Evolutionary conservation across 2,329 filamentous ascomycete species (phyloP).

Genomic region (Sporothrix inflata): DNA sequence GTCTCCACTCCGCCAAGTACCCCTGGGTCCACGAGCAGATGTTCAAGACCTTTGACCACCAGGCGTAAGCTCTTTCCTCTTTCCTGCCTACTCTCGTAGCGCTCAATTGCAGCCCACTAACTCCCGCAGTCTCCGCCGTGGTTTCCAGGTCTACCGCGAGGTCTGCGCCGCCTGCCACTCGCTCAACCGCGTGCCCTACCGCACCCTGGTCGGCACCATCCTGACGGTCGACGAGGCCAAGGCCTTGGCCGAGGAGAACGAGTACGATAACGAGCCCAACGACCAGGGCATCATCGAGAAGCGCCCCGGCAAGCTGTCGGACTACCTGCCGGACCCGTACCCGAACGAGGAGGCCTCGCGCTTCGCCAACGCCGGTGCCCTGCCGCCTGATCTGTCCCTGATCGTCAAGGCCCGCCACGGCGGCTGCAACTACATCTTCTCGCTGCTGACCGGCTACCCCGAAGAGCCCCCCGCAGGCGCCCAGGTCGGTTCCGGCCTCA

Average conservation of each 20-base stretch:
- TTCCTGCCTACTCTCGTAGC: no score
- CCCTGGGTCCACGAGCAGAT: constrained; percentile 94
- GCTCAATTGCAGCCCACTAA: no score
- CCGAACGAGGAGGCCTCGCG: constrained; percentile 99
- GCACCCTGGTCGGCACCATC: constrained; percentile 83
- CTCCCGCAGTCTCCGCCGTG: constrained; percentile 81
- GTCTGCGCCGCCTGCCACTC: constrained; percentile 99
- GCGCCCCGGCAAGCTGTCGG: constrained; percentile 96
- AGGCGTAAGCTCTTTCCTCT: constrained; percentile 72
- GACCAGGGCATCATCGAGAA: constrained; percentile 98
- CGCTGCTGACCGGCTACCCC: constrained; percentile 92
- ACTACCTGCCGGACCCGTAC: constrained; percentile 94
- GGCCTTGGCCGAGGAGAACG: constrained; percentile 94
- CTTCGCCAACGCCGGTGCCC: constrained; percentile 96
- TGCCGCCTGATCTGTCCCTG: constrained; percentile 95
- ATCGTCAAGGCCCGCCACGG: constrained; percentile 98
- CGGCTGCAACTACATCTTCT: constrained; percentile 98
- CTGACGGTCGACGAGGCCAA: constrained; percentile 99
- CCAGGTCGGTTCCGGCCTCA: constrained; percentile 82
- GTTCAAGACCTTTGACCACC: constrained; percentile 95
- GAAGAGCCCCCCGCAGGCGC: constrained; percentile 93
- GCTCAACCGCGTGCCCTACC: constrained; percentile 90
- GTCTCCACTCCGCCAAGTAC: constrained; percentile 88
- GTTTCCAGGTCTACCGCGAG: constrained; percentile 99
- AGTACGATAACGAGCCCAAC: constrained; percentile 98